phyloP scores from a whole-genome alignment of 192 early-diverging fungal genomes.

The Coemansia sp. region DNA sequence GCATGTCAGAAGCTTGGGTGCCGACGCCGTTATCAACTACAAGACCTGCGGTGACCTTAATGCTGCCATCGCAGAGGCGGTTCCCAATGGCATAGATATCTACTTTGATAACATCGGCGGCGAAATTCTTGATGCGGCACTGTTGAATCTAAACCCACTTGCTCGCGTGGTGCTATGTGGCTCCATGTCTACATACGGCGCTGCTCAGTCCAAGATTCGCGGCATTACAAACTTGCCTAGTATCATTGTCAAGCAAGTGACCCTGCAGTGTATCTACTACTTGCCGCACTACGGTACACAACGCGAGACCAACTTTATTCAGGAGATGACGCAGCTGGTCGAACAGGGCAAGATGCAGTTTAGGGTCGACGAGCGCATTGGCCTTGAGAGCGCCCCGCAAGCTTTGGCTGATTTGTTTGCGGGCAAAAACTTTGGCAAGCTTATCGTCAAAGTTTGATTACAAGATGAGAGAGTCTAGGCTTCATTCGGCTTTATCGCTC shows the following conservation, averaged over 20 bases:
- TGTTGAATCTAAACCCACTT: slow-evolving; percentile 61
- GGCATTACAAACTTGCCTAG: slow-evolving; percentile 59
- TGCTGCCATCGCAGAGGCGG: slow-evolving; percentile 57
- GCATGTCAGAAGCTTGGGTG: slow-evolving; percentile 66
- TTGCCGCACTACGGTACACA: slow-evolving; percentile 50
- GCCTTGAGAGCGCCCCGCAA: slow-evolving; percentile 64
- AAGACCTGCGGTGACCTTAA: slow-evolving; percentile 63
- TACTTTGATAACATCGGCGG: slow-evolving; percentile 88
- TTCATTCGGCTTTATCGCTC: not conserved
- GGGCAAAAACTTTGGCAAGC: slow-evolving; percentile 72
- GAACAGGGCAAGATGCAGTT: slow-evolving; percentile 62
- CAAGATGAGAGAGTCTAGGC: not conserved
- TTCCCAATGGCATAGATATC: slow-evolving; percentile 82
- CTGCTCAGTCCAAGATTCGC: slow-evolving; percentile 43
- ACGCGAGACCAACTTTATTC: slow-evolving; percentile 55
- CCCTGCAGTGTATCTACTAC: slow-evolving; percentile 69
- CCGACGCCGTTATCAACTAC: slow-evolving; percentile 92
- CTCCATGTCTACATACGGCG: slow-evolving; percentile 70
- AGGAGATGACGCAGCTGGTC: slow-evolving; percentile 57
- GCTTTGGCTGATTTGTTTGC: slow-evolving; percentile 61
- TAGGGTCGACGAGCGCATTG: slow-evolving; percentile 59
- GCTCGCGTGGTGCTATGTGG: slow-evolving; percentile 76
- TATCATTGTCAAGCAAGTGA: slow-evolving; percentile 59
- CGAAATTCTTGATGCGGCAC: slow-evolving; percentile 70
- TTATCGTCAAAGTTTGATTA: slow-evolving; percentile 53